Evolutionary conservation across 73 alveolate genomes (phyloP), one percentile per base, ranked within the genome.

Genomic region (Paramecium octaurelia): DNA sequence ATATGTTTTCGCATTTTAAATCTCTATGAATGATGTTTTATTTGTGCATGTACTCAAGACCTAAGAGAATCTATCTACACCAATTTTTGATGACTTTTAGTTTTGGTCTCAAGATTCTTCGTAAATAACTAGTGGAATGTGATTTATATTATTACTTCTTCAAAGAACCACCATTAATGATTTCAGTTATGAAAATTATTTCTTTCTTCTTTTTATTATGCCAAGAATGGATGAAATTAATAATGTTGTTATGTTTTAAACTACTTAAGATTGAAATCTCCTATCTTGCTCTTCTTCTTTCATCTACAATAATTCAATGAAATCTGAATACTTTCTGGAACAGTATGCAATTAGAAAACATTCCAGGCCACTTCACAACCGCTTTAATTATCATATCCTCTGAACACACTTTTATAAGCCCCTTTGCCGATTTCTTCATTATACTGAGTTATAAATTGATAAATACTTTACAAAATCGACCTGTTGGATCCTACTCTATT

Each of bases 1-100:
- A 90, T 9, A 95, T 92, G 40, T 93, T 94, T 83, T 93, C 98
- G 44, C 97, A 92, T 77, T 98, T 98, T 60, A 98, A 93, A 93
- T 98, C 99, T 85, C 99, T 93, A 88, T 98, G 99, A 77, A 98
- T 98, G 75, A 97, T 96, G 10, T 96, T 93, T 58, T 97, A 95
- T 50, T 96, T 96, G 93, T 98, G 99, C 70, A 98, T 90, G 92
- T 96, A 98, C 64, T 84, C 93, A 46, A 98, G 94, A 31, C 99
- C 99, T 59, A 93, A 85, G 71, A 98, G 88, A 83, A 98, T 93
- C 94, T 98, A 97, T 31, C 95, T 92, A 87, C 99, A 96, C 99
- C 99, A 98, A 60, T 95, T 93, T 94, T 97, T 97, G 4, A 98
- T 94, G 48, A 98, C 98, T 93, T 97, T 98, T 86, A 98, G 96